Evolutionary conservation across 345 rosid species (phyloP).

Genomic region (Noccaea bulbosa): DNA sequence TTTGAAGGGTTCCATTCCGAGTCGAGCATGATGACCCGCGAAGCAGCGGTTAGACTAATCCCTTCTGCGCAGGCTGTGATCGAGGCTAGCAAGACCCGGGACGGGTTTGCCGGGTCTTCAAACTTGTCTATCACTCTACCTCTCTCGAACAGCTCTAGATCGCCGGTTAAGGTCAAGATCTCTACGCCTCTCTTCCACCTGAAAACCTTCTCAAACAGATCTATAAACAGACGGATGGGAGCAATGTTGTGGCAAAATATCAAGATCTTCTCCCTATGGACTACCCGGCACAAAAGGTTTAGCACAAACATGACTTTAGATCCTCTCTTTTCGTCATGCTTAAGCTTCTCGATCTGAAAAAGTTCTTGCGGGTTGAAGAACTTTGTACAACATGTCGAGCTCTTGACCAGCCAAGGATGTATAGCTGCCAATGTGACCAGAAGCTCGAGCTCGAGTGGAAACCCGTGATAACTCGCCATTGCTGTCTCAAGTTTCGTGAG

Average conservation of each 20-base stretch:
- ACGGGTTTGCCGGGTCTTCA: slow-evolving; percentile 69
- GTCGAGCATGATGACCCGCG: slow-evolving; percentile 77
- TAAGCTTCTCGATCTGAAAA: slow-evolving; percentile 59
- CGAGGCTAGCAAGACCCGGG: slow-evolving; percentile 76
- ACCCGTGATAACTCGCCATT: slow-evolving; percentile 62
- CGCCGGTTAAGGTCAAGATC: slow-evolving; percentile 80
- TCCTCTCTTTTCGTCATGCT: slow-evolving; percentile 66
- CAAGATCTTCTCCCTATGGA: slow-evolving; percentile 76
- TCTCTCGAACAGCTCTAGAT: slow-evolving; percentile 82
- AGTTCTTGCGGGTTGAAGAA: slow-evolving; percentile 59
- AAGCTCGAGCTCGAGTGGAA: slow-evolving; percentile 86
- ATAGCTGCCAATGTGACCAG: slow-evolving; percentile 81
- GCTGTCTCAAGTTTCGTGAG: slow-evolving; percentile 62
- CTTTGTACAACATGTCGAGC: slow-evolving; percentile 66
- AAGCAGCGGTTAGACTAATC: slow-evolving; percentile 95
- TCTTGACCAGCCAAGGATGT: slow-evolving; percentile 80
- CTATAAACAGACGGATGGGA: slow-evolving; percentile 68
- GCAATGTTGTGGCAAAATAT: slow-evolving; percentile 98
- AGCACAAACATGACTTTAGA: slow-evolving; percentile 96
- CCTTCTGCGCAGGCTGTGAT: slow-evolving; percentile 98
- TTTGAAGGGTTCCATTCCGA: slow-evolving; percentile 97
- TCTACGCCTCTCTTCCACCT: slow-evolving; percentile 79
- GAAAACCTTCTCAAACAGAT: slow-evolving; percentile 70
- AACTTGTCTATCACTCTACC: slow-evolving; percentile 82
- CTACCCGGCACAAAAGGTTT: slow-evolving; percentile 77